Percentiles rank a stretch among this genome's conserved stretches.
Conservation (phyloP, 805 yeast genomes). For the Wickerhamomyces kurtzmanii region DNA sequence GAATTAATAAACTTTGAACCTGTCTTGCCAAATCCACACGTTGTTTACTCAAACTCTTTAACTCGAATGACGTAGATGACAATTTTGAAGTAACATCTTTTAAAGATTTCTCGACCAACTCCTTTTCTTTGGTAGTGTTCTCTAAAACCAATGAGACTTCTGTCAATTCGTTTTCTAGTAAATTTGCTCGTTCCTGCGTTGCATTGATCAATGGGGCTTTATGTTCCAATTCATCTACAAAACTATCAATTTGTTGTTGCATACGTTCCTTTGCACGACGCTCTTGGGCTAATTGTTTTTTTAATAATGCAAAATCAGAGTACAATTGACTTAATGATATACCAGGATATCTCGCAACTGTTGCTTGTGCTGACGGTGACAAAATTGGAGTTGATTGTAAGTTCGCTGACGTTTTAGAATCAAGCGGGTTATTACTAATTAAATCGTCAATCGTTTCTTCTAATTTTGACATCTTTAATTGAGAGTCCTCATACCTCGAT, state of each 20-base stretch:
- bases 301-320: slow-evolving; percentile 52
- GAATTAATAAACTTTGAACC: slow-evolving; percentile 64
- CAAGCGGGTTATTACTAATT: slow-evolving; percentile 12
- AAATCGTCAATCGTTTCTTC: slow-evolving; percentile 35
- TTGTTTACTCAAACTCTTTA: slow-evolving; percentile 39
- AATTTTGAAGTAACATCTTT: slow-evolving; percentile 12
- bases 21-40: slow-evolving; percentile 74
- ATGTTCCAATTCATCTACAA: slow-evolving; percentile 67
- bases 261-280: slow-evolving; percentile 61
- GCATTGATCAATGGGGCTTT: slow-evolving; percentile 70
- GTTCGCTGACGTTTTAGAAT: slow-evolving; percentile 9
- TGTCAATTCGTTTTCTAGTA: slow-evolving; percentile 44
- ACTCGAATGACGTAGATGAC: slow-evolving; percentile 22
- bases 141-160: slow-evolving; percentile 49
- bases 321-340: slow-evolving; percentile 59
- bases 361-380: slow-evolving; percentile 50
- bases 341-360: slow-evolving; percentile 34
- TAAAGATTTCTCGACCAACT: slow-evolving; percentile 20
- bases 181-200: slow-evolving; percentile 48
- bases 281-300: slow-evolving; percentile 60
- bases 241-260: slow-evolving; percentile 58
- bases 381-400: slow-evolving; percentile 18
- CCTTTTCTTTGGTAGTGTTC: slow-evolving; percentile 38
- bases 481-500: slow-evolving; percentile 34
- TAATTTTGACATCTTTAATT: slow-evolving; percentile 28